These are phyloP conservation scores for Endotrypanum monterogeii DNA, from an alignment of 208 protist genomes.

Conservation along the genomic window DNA sequence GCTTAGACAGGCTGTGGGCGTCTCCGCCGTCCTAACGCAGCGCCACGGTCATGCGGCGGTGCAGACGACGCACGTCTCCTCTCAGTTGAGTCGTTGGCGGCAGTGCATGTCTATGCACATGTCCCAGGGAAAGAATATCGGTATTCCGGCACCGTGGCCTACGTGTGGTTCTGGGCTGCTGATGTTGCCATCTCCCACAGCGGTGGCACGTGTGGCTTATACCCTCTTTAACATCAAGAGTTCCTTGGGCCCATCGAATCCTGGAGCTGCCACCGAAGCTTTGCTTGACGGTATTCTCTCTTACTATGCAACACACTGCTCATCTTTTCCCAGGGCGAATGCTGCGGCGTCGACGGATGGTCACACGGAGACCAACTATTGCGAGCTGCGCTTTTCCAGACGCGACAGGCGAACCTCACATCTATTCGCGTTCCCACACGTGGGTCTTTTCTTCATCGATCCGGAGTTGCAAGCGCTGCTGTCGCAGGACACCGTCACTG, in stretches of 20 bases:
- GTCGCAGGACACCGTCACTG: background rate
- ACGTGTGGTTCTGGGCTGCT: slow-evolving; percentile 18
- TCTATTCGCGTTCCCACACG: slow-evolving; percentile 7
- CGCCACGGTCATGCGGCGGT: background rate
- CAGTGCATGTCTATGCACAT: slow-evolving; percentile 14
- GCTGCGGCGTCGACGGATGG: background rate
- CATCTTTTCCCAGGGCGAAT: background rate
- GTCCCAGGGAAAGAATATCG: background rate
- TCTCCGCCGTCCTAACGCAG: slow-evolving; percentile 16
- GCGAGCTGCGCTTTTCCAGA: slow-evolving; percentile 1
- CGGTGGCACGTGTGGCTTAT: slow-evolving; percentile 13
- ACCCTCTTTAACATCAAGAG: slow-evolving; percentile 11
- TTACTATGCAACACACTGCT: slow-evolving; percentile 3
- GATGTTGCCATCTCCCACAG: slow-evolving; percentile 11
- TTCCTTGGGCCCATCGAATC: background rate
- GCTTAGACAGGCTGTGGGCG: slow-evolving; percentile 34
- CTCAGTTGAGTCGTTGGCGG: slow-evolving; percentile 12
- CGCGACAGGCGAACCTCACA: background rate
- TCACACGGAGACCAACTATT: background rate
- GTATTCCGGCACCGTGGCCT: background rate
- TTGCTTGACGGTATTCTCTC: background rate
- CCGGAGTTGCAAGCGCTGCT: background rate
- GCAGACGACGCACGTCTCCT: background rate
- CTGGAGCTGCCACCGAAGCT: background rate
- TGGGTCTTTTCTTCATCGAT: background rate